Base-by-base conservation (phyloP, 2,329 filamentous ascomycete species). In the Aspergillus udagawae region DNA sequence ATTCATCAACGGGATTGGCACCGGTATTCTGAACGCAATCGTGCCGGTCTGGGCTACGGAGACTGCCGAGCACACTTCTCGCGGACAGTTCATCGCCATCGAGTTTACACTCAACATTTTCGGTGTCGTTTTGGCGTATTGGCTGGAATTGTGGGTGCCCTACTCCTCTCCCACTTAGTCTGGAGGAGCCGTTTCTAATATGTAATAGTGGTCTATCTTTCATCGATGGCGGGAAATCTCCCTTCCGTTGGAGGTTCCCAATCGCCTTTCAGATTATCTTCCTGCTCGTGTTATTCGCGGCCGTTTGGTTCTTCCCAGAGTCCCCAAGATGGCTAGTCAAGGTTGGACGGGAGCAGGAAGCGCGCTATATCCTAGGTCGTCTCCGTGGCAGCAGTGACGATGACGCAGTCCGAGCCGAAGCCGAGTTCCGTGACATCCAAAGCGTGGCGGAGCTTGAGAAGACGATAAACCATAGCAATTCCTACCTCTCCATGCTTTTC, bases 51-150 rank as follows among this genome's bases (percentile, higher is more conserved):
- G 86, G 86, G 86, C 86, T 0, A 87, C 87, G 0, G 88, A 90
- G 70, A 87, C 84, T 0, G 83, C 86, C 0, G 83, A 87, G 42
- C 85, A 89, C 65, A 88, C 82, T 0, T 86, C 83, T 2, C 82
- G 88, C 44, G 88, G 88, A 5, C 81, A 85, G 50, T 88, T 89
- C 60, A 84, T 90, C 56, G 85, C 86, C 9, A 85, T 89, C 54
- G 87, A 90, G 65, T 90, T 91, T 60, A 90, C 86, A 0, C 72
- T 90, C 8, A 91, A 90, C 66, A 89, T 90, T 59, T 85, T 89
- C 50, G 87, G 87, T 65, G 85, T 89, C 0, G 83, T 86, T 21
- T 77, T 86, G 38, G 74, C 82, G 3, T 89, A 89, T 62, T 87
- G 84, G 85, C 68, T 80, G 8, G 77, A 79, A 63, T 86, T 82